Percentiles rank a stretch among this genome's conserved stretches.
Evolutionary conservation across 352 stramenopile genomes (phyloP).

Genomic region (Phytophthora pini): DNA sequence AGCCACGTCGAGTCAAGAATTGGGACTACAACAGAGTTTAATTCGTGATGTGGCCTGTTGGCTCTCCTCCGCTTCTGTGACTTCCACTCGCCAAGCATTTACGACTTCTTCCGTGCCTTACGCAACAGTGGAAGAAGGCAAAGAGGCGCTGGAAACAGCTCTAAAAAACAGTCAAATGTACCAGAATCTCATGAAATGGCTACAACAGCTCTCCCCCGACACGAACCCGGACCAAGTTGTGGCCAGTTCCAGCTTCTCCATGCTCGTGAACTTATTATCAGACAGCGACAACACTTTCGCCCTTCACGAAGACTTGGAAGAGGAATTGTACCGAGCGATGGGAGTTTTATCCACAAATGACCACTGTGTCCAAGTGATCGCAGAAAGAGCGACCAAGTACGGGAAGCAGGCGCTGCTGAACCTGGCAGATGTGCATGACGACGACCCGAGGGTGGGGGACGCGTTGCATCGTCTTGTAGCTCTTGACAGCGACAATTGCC

Average conservation of each 20-base stretch:
- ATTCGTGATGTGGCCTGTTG: conserved; percentile 71
- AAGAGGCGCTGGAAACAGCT: conserved; percentile 12
- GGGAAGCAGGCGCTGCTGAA: conserved; percentile 77
- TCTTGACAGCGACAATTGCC: conserved; percentile 43
- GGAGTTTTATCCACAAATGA: conserved; percentile 58
- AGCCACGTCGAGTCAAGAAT: conserved; percentile 56
- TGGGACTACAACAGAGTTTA: conserved; percentile 76
- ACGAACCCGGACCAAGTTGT: conserved; percentile 45
- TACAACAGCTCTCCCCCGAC: conserved; percentile 48
- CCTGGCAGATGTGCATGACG: conserved; percentile 54
- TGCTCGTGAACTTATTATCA: conserved; percentile 66
- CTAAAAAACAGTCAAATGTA: conserved; percentile 40
- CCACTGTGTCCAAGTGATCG: conserved; percentile 63
- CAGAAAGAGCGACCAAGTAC: conserved; percentile 66
- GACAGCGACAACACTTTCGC: conserved; percentile 35
- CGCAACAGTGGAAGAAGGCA: conserved; percentile 19
- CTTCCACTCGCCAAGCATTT: conserved; percentile 60
- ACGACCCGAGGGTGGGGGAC: conserved; percentile 61
- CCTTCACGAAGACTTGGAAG: conserved; percentile 51
- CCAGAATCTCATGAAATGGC: conserved; percentile 52
- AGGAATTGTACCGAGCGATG: conserved; percentile 57
- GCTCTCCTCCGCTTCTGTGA: conserved; percentile 68
- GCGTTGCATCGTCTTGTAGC: conserved; percentile 61
- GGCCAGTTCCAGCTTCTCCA: conserved; percentile 63
- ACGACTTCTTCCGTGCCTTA: conserved; percentile 36